Percentiles rank a stretch among this genome's conserved stretches.
phyloP scores from a whole-genome alignment of 108 stramenopile species.

The Cyclotella sp. region DNA sequence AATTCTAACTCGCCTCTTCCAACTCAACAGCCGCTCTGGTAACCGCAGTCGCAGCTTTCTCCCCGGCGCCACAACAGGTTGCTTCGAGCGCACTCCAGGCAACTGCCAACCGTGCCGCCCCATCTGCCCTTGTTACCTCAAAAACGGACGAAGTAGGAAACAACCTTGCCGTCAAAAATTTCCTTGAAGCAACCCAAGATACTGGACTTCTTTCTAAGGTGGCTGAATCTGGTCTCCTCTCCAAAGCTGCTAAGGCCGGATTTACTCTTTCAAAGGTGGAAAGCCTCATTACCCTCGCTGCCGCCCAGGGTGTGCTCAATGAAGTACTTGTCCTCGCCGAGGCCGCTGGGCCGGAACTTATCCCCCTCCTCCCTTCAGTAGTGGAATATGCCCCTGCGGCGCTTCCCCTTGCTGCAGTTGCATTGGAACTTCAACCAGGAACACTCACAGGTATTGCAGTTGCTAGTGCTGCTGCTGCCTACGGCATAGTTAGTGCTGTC shows the following conservation, averaged over 20 bases:
- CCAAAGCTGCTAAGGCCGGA: conserved; percentile 83
- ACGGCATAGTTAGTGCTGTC: conserved; percentile 63
- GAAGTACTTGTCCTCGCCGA: conserved; percentile 85
- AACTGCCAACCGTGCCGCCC: conserved; percentile 44
- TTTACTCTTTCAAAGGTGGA: conserved; percentile 84
- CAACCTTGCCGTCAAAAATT: conserved; percentile 82
- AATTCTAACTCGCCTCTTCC: no score
- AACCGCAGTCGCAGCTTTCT: conserved; percentile 71
- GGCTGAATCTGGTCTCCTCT: conserved; percentile 78
- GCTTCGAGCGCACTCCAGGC: conserved; percentile 42
- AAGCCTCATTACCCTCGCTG: conserved; percentile 76
- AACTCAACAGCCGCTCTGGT: conserved; percentile 62
- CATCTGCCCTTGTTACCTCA: conserved; percentile 52
- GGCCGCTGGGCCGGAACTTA: conserved; percentile 83
- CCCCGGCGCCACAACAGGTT: conserved; percentile 56
- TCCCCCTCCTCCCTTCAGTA: conserved; percentile 83
- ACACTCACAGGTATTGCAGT: conserved; percentile 58
- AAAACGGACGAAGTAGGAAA: conserved; percentile 81
- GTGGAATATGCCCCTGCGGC: conserved; percentile 80
- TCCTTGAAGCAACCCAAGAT: conserved; percentile 65
- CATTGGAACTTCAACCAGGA: conserved; percentile 63
- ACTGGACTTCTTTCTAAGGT: conserved; percentile 81
- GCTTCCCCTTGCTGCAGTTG: conserved; percentile 77
- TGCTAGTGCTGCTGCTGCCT: conserved; percentile 69
- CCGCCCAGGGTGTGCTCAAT: conserved; percentile 62